Evolutionary conservation across 108 stramenopile species (phyloP).

Genomic region (Nitzschia sp.): DNA sequence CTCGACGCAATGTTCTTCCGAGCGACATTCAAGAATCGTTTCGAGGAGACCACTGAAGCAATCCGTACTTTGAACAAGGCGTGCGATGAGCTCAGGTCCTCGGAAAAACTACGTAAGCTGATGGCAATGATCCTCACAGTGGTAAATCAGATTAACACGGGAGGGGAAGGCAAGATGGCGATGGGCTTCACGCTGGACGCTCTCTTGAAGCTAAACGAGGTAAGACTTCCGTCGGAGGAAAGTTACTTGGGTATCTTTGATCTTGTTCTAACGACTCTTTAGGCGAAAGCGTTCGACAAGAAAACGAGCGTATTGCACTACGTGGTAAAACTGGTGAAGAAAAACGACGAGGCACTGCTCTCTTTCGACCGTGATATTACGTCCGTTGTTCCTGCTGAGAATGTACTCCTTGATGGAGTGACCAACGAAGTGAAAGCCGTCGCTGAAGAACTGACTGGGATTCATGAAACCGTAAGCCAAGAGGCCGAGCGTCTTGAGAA

Average conservation of each 20-base stretch:
- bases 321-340: constrained; percentile 76
- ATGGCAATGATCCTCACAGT: constrained; percentile 91
- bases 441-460: constrained; percentile 50
- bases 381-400: constrained; percentile 59
- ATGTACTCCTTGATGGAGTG: constrained; percentile 61
- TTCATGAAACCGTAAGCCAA: constrained; percentile 53
- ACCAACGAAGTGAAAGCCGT: constrained; percentile 64
- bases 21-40: constrained; percentile 66
- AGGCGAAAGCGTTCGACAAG: constrained; percentile 96
- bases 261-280: not conserved
- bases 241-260: not conserved
- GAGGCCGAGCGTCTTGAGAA: constrained; percentile 60
- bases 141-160: constrained; percentile 93
- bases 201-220: constrained; percentile 91
- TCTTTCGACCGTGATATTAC: constrained; percentile 70
- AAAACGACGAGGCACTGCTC: constrained; percentile 67
- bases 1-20: constrained; percentile 88
- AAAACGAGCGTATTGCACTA: constrained; percentile 96
- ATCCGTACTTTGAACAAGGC: constrained; percentile 68
- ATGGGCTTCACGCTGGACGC: constrained; percentile 94
- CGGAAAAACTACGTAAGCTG: constrained; percentile 75
- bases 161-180: constrained; percentile 80
- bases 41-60: constrained; percentile 64
- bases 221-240: constrained; percentile 26
- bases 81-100: constrained; percentile 79